Conservation (phyloP, 306 rosid genomes). For the Herpetospermum pedunculosum region DNA sequence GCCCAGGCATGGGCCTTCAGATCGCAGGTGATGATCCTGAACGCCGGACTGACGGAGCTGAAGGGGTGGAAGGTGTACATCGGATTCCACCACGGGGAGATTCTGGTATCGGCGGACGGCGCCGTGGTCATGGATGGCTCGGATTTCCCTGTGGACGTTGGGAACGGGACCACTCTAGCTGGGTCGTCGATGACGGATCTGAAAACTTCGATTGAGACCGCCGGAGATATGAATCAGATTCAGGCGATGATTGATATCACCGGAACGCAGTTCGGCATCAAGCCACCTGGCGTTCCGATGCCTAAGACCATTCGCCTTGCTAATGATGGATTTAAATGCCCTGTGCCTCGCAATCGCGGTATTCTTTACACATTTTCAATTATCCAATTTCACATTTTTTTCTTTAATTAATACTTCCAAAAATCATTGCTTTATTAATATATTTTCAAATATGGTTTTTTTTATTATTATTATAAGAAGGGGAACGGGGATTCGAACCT, state of each 20-base stretch:
- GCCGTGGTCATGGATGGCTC: slow-evolving; percentile 38
- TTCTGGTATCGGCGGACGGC: slow-evolving; percentile 43
- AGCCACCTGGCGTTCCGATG: slow-evolving; percentile 32
- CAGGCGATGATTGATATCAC: slow-evolving; percentile 22
- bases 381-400: too few relatives aligned
- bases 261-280: slow-evolving; percentile 62
- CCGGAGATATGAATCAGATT: slow-evolving; percentile 47
- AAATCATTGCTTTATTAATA: too few relatives aligned
- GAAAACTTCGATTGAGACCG: slow-evolving; percentile 61
- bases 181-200: slow-evolving; percentile 42
- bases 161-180: slow-evolving; percentile 51
- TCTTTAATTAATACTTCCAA: too few relatives aligned
- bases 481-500: too few relatives aligned
- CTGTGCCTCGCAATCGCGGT: slow-evolving; percentile 35
- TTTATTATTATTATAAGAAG: too few relatives aligned
- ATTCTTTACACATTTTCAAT: too few relatives aligned
- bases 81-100: slow-evolving; percentile 67
- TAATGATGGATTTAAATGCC: slow-evolving; percentile 79
- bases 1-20: slow-evolving; percentile 82
- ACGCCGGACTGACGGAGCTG: slow-evolving; percentile 48
- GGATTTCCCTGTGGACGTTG: slow-evolving; percentile 52
- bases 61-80: slow-evolving; percentile 60
- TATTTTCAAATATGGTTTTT: too few relatives aligned
- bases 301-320: slow-evolving; percentile 56
- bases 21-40: slow-evolving; percentile 38